Evolutionary conservation across 441 rosid genomes (phyloP), one percentile per base, ranked within the genome.

Genomic region (Populus hybrid): DNA sequence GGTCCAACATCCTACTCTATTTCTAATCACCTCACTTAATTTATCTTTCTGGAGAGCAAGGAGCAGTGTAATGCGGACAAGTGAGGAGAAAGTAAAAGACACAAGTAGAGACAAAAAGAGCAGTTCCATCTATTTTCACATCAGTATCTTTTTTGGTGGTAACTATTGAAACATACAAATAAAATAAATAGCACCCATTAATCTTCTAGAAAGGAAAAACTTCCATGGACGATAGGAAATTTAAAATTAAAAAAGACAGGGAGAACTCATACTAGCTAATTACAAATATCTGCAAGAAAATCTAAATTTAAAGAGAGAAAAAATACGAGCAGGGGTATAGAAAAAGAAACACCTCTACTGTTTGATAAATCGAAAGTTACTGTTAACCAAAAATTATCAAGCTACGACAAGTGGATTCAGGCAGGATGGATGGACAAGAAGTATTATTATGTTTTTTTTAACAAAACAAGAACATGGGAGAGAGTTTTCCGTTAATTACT

Each of bases 1-100:
- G 76, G 80, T 65, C 57, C 71, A 78, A 71, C 57, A 21, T 30
- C n/a, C 35, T 72, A 50, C 72, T 5, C 8, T 3, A n/a, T 24
- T 24, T 24, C 66, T 18, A 0, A 36, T 59, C 34, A 35, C 53
- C 9, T 26, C 71, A 46, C 36, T 30, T 10, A 36, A 50, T 23
- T 57, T n/a, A 67, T 23, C 67, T 12, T 76, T 32, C 59, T n/a
- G 16, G 26, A 9, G 26, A 18, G 11, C 35, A 28, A 72, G 18
- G 0, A 46, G 32, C 36, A 72, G 67, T 0, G 2, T 66, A n/a
- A 4, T 12, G 30, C n/a, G 26, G 69, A 66, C 32, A 28, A 66
- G 30, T 11, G 11, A 28, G n/a, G 4, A 4, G 19, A 21, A 66
- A n/a, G 19, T 4, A 12, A 42, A 4, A 40, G 46, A 0, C 46